Base-by-base conservation (phyloP, 164 flowering plant species). In the Magnolia changhungtana region DNA sequence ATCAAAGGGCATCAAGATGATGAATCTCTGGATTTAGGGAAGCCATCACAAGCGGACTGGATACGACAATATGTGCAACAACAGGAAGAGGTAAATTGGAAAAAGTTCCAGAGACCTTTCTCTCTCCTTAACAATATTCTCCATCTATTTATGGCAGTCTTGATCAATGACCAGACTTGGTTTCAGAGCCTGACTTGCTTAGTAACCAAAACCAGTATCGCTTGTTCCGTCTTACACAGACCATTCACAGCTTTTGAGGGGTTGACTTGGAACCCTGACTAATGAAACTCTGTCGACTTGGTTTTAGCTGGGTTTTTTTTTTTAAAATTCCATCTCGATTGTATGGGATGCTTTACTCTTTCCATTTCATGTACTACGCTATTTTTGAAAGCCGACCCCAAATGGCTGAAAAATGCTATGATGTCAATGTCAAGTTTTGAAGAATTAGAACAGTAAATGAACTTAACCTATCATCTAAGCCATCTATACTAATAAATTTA, bases 21-120 rank as follows among this genome's bases (percentile, higher is more conserved):
- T 61, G 90, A 86, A 63, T 77, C 79, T 77, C 76, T 90, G 24
- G 92, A 84, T 83, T 82, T 83, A 7, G 73, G 50, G 74, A 86
- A 86, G 75, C 87, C 83, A 18, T 90, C 98, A 74, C 97, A 95
- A 82, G 96, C 95, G 59, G 97, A 95, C 81, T 95, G 98, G 98
- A 95, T 95, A 24, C 85, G 87, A 10, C 89, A 85, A 73, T 95
- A 94, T 79, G 69, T 94, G 86, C 88, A 88, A 76, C 93, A 87
- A 80, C 92, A 95, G 75, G 94, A 94, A 85, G 98, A 92, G 97
- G 98, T 87, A 80, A 67, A 16, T 18, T 19, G 65, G 5, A 37
- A 21, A 55, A 37, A 29, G 8, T 66, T 50, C 49, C 61, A 27
- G 18, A 65, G 50, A 64, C 45, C 20, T 71, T 63, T 1, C 31